Base-by-base conservation (phyloP, 169 alveolate genomes). In the Blepharisma undulans region DNA sequence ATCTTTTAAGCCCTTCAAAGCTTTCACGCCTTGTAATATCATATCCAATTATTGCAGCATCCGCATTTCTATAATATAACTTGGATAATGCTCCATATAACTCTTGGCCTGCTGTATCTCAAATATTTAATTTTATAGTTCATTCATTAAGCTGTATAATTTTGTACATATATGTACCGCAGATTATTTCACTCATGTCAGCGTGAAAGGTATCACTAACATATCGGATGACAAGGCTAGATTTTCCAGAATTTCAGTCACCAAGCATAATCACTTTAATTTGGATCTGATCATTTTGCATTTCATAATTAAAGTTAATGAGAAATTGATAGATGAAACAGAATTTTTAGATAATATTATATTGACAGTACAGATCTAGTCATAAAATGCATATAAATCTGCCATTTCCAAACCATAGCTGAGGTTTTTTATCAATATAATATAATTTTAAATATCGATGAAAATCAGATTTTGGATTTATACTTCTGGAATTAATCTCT, bases 21-120 rank as follows among this genome's bases (percentile, higher is more conserved):
- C 84, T 81, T 19, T 76, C 84, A 29, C 89, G 79, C 29, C 8
- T 85, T 48, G 93, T 36, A 1, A 92, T 86, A 89, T 92, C 95
- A 85, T 89, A 86, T 18, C 85, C 71, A 27, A 86, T 92, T 29
- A 94, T 81, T 14, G 96, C 96, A n/a, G 96, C 95, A 25, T 86
- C 80, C 16, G 96, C 95, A 60, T 94, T 95, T 85, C 94, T 81
- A 74, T 94, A 94, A 74, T 94, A 94, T 61, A 94, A 72, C 21
- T 82, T 27, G 19, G 91, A 89, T 90, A 94, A 34, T 7, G 95
- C 74, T 71, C 96, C 36, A 78, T 87, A 94, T 60, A 93, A 76
- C 79, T 94, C 96, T 78, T 91, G 90, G 7, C 96, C 96, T 25
- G 95, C 95, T 19, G 96, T 94, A 72, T 94, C 96, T 95, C 96